Evolutionary conservation across 768 basidiomycete species (phyloP).

Genomic region (Agaricus subrufescens): DNA sequence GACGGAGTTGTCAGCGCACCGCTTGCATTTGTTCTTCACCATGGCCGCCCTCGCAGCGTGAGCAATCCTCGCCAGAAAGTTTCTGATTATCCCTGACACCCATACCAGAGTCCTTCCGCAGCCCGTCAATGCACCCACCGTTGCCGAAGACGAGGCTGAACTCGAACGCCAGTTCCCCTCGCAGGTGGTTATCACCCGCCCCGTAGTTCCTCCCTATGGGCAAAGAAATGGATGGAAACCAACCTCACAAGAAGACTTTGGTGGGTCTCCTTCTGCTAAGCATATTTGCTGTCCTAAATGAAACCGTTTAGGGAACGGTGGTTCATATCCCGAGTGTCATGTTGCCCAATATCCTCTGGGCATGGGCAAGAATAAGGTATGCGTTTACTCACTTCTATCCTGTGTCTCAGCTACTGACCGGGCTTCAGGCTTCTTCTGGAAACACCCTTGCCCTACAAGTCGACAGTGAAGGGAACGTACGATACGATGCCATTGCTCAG

Average conservation of each 20-base stretch:
- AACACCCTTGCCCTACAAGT: conserved; percentile 97
- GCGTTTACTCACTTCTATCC: conserved; percentile 15
- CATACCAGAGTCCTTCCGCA: conserved; percentile 60
- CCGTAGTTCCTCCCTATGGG: conserved; percentile 77
- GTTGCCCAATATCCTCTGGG: conserved; percentile 95
- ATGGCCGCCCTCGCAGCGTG: conserved; percentile 72
- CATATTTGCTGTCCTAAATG: neutral
- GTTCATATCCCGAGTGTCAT: conserved; percentile 92
- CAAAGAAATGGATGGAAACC: conserved; percentile 86
- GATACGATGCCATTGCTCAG: conserved; percentile 94
- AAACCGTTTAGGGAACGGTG: conserved; percentile 61
- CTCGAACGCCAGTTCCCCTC: conserved; percentile 28
- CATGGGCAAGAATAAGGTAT: conserved; percentile 91
- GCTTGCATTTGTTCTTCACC: conserved; percentile 1
- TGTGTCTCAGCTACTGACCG: neutral
- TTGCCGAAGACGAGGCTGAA: conserved; percentile 63
- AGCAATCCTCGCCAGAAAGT: conserved; percentile 24
- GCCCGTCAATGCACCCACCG: conserved; percentile 49
- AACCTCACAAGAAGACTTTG: conserved; percentile 75
- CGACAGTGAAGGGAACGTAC: conserved; percentile 92
- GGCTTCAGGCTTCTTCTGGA: conserved; percentile 72
- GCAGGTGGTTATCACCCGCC: conserved; percentile 43
- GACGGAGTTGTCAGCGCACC: neutral
- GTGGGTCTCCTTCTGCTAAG: conserved; percentile 33
- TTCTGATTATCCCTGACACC: conserved; percentile 6